phyloP scores from a whole-genome alignment of 2,329 filamentous ascomycete genomes.

The Nannizziopsis barbatae region DNA sequence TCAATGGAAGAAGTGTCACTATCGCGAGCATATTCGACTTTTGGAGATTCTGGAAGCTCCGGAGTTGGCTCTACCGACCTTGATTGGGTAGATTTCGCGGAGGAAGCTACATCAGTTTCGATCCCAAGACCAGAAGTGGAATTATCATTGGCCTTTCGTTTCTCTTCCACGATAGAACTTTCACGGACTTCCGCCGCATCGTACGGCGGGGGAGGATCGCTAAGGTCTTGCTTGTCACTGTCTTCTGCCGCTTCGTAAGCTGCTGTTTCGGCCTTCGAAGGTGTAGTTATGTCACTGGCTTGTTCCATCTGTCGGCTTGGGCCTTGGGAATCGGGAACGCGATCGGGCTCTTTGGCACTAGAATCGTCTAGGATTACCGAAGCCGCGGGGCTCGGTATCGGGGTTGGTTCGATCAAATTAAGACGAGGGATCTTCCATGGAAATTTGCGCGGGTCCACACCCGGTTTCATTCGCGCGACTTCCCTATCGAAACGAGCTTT shows the following conservation, averaged over 20 bases:
- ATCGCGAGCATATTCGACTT: constrained; percentile 6
- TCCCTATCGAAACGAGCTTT: constrained; percentile 20
- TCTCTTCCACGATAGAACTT: background rate
- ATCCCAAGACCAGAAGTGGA: background rate
- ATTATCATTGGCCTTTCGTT: background rate
- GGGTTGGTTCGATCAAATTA: constrained; percentile 48
- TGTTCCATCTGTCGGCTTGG: too few species aligned
- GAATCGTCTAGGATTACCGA: constrained; percentile 25
- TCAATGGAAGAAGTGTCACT: background rate
- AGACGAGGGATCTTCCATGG: constrained; percentile 43
- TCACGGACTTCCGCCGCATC: background rate
- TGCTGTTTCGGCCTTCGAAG: background rate
- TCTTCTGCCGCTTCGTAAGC: background rate
- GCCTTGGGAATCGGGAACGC: too few species aligned
- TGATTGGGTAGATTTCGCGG: background rate
- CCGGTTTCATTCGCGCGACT: constrained; percentile 11
- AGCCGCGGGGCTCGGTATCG: constrained; percentile 39
- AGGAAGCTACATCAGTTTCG: background rate
- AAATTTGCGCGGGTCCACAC: constrained; percentile 17
- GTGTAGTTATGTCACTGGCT: background rate
- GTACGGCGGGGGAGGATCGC: too few species aligned
- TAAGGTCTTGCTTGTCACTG: too few species aligned
- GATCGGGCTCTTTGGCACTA: background rate
- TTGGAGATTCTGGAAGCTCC: background rate
- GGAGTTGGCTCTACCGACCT: background rate